These are phyloP conservation scores for Forsythia viridissima DNA, from an alignment of 257 asterid species.

Conservation along the genomic window DNA sequence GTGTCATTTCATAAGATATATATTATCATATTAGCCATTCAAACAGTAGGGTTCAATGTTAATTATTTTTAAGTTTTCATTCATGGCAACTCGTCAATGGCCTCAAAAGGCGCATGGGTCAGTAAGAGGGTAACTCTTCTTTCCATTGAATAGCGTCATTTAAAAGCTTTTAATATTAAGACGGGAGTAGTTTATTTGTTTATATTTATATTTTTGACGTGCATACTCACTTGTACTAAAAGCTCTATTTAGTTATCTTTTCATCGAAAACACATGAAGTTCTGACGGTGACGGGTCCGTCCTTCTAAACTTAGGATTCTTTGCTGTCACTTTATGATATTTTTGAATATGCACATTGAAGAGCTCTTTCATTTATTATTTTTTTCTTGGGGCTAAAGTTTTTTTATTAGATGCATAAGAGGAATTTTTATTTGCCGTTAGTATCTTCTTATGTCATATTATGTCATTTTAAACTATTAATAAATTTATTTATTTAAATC, in stretches of 20 bases:
- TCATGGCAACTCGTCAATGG: background rate
- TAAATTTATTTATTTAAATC: too few species aligned
- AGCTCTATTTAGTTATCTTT: background rate
- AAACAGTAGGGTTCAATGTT: background rate
- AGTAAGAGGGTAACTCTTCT: background rate
- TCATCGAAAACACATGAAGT: background rate
- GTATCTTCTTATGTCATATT: too few species aligned
- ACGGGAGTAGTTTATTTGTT: background rate
- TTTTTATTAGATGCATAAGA: background rate
- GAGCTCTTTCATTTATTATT: too few species aligned
- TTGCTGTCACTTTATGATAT: too few species aligned
- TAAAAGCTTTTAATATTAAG: background rate
- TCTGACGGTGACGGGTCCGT: too few species aligned
- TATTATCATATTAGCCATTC: background rate
- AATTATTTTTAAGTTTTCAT: conserved; percentile 17
- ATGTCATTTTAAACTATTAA: background rate
- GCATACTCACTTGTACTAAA: background rate
- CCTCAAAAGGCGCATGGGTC: background rate
- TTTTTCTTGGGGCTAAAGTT: too few species aligned
- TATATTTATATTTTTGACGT: background rate
- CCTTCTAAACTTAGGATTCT: too few species aligned
- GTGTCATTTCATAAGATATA: background rate
- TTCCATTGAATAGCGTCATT: background rate
- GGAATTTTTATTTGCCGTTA: background rate
- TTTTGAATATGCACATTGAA: too few species aligned